phyloP scores from a whole-genome alignment of 768 basidiomycete genomes.

The Clavulina sp. region DNA sequence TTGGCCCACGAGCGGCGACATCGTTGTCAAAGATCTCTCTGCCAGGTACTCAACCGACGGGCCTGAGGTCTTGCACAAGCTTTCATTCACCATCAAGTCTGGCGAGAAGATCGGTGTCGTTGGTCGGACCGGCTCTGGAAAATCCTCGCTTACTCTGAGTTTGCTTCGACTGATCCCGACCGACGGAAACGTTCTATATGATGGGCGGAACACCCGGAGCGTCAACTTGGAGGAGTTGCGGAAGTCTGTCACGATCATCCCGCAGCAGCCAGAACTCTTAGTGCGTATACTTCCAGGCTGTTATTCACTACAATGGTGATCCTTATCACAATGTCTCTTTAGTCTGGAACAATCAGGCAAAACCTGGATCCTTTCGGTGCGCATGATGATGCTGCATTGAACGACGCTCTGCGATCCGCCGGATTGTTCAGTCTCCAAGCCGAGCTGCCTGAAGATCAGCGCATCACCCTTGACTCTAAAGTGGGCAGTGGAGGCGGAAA shows the following conservation, averaged over 20 bases:
- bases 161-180: conserved; percentile 21
- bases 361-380: conserved; percentile 23
- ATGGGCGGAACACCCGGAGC: conserved; percentile 16
- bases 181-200: conserved; percentile 18
- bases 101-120: conserved; percentile 24
- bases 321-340: background rate
- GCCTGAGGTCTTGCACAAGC: conserved; percentile 19
- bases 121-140: conserved; percentile 21
- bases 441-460: conserved; percentile 18
- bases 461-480: conserved; percentile 28
- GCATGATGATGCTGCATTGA: conserved; percentile 18
- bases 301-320: background rate
- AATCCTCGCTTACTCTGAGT: conserved; percentile 16
- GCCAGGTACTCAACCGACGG: conserved; percentile 30
- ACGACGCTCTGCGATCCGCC: conserved; percentile 12
- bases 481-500: conserved; percentile 30
- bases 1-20: conserved; percentile 23
- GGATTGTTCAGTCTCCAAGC: conserved; percentile 25
- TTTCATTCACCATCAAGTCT: conserved; percentile 18
- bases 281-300: background rate
- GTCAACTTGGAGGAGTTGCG: conserved; percentile 21
- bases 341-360: conserved; percentile 19
- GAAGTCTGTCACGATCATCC: conserved; percentile 20
- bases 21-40: conserved; percentile 19
- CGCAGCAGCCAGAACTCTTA: conserved; percentile 12